Evolutionary conservation across 2,329 filamentous ascomycete species (phyloP), one percentile per base, ranked within the genome.

Genomic region (Sporothrix euskadiensis): DNA sequence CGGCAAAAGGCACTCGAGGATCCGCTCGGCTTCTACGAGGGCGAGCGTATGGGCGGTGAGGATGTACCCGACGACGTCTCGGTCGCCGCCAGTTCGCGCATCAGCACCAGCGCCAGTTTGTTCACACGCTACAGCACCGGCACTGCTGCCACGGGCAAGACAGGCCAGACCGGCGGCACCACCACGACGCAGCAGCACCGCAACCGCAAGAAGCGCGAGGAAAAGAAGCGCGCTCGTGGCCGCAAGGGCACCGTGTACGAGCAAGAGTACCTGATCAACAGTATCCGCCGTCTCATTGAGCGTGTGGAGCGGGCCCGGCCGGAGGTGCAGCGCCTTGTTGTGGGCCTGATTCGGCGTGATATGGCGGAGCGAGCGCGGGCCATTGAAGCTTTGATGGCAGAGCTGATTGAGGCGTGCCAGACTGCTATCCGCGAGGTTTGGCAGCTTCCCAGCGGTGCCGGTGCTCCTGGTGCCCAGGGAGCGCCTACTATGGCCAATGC

Each of bases 171-270:
- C 16, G 74, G 74, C 56, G 74, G 72, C 22, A 74, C 56, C 7
- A 47, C 69, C 22, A 61, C 75, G 1, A 72, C 69, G n/a, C 61
- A 73, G 71, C 74, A 75, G 56, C 92, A 89, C 79, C 97, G 96
- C 85, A 98, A 97, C 80, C 90, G 94, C 71, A 87, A 90, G 22
- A 87, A 91, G 32, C 88, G 94, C 26, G 96, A 99, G 82, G 96
- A 99, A 85, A 90, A 97, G 81, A 99, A 99, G 87, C 90, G 95
- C 19, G 96, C 96, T 0, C 86, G 94, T 8, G 96, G 96, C 32
- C 95, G 97, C 81, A 98, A 98, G 85, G 96, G 96, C 12, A 97
- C 93, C 19, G 93, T 99, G 5, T 99, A 99, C 81, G 96, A 99
- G 81, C 95, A 98, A 80, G 96, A 98, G 82, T 99, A 99, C 81